Evolutionary conservation across 2,329 filamentous ascomycete species (phyloP), one percentile per base, ranked within the genome.

Genomic region (Neurospora crassa): DNA sequence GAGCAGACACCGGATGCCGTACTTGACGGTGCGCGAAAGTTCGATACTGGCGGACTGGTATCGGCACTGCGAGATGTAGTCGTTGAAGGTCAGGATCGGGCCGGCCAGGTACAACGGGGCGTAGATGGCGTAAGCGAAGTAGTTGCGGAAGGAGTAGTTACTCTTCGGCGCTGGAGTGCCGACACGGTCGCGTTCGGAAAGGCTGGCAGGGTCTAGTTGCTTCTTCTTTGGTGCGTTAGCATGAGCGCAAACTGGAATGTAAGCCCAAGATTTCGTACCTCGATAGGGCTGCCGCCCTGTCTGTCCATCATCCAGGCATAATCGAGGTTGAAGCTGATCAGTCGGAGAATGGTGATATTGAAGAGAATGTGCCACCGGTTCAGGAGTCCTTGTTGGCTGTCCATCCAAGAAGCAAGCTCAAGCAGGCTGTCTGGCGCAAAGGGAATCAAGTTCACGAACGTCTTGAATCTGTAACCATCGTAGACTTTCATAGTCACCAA

Each of bases 251-350:
- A 10, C n/a, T 14, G n/a, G 14, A 14, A 3, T 34, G n/a, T 14
- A 24, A 6, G 37, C 37, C 8, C 20, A 45, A 12, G 40, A 24
- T 6, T 4, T 82, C 88, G 79, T 88, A 98, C 96, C 90, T 98
- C 95, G 59, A 97, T 80, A 10, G 91, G 86, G 77, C 89, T 94
- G 40, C 87, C 83, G 72, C 81, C 82, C 47, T 86, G 83, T 72
- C 88, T 85, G 74, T 92, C 89, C 2, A 92, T 80, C 76, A 92
- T 96, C 95, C 96, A 99, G 80, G 97, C 95, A 79, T 97, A 94
- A 81, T 99, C 96, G 78, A 99, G 81, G 80, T 98, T 98, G 86
- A 97, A 99, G 79, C 95, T 97, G 77, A 99, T 94, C 68, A 98
- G 85, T 5, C 96, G 90, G 71, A 99, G 83, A 37, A 98, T 91